phyloP scores from a whole-genome alignment of 306 rosid species.

The Ceratonia siliqua region DNA sequence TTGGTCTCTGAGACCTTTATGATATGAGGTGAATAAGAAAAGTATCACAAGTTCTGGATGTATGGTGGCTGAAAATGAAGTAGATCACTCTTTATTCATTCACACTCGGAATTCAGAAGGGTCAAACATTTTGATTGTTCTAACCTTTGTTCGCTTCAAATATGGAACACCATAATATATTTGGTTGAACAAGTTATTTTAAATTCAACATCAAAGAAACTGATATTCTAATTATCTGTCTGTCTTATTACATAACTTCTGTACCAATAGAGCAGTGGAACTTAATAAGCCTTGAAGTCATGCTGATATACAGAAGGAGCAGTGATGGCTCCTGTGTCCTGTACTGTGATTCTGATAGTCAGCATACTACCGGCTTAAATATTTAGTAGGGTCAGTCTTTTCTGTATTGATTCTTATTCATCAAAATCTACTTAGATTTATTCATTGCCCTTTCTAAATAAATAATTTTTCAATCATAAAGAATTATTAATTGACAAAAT shows the following conservation, averaged over 20 bases:
- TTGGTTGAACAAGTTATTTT: neutral
- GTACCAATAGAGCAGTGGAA: neutral
- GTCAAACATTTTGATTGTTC: constrained; percentile 2
- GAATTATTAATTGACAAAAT: too few species aligned
- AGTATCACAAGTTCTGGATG: neutral
- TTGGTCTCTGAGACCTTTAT: neutral
- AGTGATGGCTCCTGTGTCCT: too few species aligned
- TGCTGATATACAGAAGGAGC: neutral
- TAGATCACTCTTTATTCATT: neutral
- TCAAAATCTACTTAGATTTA: too few species aligned
- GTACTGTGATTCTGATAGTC: neutral
- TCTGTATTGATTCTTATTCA: too few species aligned
- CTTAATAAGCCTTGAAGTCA: too few species aligned
- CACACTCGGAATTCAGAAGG: neutral
- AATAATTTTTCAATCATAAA: too few species aligned
- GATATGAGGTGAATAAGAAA: neutral
- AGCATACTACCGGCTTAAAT: too few species aligned
- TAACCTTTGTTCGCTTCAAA: neutral
- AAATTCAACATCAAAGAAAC: neutral
- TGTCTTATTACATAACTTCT: too few species aligned
- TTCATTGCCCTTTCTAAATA: too few species aligned
- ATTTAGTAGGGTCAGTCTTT: too few species aligned
- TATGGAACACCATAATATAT: neutral
- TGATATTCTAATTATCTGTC: neutral
- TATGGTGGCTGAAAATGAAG: neutral